phyloP scores from a whole-genome alignment of 768 basidiomycete species.

The Postia placenta region DNA sequence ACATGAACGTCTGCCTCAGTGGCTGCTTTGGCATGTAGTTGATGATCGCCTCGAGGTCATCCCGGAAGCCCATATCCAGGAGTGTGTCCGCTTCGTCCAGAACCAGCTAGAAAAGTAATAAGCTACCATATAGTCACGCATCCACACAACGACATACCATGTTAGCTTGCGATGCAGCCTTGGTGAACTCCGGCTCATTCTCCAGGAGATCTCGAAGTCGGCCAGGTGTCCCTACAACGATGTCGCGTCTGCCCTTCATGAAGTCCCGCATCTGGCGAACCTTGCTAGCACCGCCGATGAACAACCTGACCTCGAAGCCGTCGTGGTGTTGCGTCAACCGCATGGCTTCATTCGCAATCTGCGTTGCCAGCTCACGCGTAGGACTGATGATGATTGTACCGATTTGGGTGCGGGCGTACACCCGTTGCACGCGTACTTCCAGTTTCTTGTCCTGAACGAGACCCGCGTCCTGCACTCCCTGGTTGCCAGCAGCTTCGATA shows the following conservation, averaged over 20 bases:
- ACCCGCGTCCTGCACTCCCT: slow-evolving; percentile 38
- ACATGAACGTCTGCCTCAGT: slow-evolving; percentile 84
- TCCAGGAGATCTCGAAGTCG: slow-evolving; percentile 70
- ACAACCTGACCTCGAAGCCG: slow-evolving; percentile 62
- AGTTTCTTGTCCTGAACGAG: slow-evolving; percentile 25
- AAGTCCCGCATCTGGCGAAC: slow-evolving; percentile 62
- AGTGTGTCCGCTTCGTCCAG: slow-evolving; percentile 92
- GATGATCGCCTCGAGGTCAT: slow-evolving; percentile 74
- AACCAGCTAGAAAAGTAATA: slow-evolving; percentile 51
- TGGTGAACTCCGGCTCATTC: slow-evolving; percentile 48
- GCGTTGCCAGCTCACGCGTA: slow-evolving; percentile 84
- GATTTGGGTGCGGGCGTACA: slow-evolving; percentile 41
- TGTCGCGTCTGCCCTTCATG: slow-evolving; percentile 58
- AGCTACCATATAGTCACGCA: slow-evolving; percentile 1
- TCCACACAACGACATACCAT: slow-evolving; percentile 43
- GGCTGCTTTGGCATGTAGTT: slow-evolving; percentile 53
- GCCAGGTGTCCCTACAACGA: slow-evolving; percentile 90
- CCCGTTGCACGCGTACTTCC: slow-evolving; percentile 24
- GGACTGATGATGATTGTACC: slow-evolving; percentile 84
- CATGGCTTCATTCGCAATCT: slow-evolving; percentile 81
- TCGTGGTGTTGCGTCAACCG: slow-evolving; percentile 56
- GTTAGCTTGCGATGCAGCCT: slow-evolving; percentile 47
- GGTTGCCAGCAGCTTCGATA: slow-evolving; percentile 39
- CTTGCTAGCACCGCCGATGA: slow-evolving; percentile 75
- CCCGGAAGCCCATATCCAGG: slow-evolving; percentile 88